phyloP scores from a whole-genome alignment of 306 rosid species.

The Lathyrus sativus region DNA sequence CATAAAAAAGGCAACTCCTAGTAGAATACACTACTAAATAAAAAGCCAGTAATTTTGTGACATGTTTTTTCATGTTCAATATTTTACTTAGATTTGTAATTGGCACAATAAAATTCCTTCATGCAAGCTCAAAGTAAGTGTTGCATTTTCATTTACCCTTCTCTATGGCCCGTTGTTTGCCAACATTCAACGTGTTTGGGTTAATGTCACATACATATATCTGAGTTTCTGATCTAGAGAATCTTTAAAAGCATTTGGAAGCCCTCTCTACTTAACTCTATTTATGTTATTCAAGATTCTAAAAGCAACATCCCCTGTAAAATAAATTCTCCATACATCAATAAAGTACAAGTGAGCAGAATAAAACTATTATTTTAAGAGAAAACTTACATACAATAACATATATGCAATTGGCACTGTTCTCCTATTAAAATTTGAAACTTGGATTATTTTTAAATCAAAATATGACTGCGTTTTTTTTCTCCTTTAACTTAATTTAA shows the following conservation, averaged over 20 bases:
- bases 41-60: conserved; percentile 1
- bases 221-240: conserved; percentile 67
- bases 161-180: conserved; percentile 66
- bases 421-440: no score
- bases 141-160: conserved; percentile 56
- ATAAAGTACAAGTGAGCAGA: no score
- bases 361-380: no score
- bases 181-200: conserved; percentile 83
- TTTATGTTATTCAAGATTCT: conserved; percentile 73
- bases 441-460: no score
- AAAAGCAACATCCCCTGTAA: conserved; percentile 96
- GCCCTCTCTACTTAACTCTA: conserved; percentile 67
- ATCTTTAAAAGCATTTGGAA: conserved; percentile 53
- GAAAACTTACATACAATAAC: no score
- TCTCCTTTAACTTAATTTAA: no score
- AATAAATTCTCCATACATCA: neutral
- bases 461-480: no score
- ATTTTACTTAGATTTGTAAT: conserved; percentile 3
- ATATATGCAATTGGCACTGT: no score
- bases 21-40: conserved; percentile 10
- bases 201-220: conserved; percentile 88
- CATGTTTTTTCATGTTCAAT: neutral
- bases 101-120: conserved; percentile 27
- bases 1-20: conserved; percentile 19
- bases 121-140: conserved; percentile 10